Conservation (phyloP, 495 filamentous ascomycete genomes). For the Aspergillus avenaceus region DNA sequence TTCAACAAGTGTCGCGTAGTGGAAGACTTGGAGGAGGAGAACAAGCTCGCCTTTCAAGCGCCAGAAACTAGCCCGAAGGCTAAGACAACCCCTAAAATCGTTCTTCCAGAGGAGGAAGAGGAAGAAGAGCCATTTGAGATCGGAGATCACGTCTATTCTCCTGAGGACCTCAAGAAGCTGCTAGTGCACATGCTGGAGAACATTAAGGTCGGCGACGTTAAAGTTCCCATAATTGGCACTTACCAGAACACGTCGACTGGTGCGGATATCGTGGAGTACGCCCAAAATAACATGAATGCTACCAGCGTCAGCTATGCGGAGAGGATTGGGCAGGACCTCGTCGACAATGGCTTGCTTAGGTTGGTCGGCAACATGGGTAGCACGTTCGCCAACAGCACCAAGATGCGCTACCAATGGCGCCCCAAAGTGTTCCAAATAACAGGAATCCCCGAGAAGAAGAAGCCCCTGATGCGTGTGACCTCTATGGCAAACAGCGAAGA, state of each 20-base stretch:
- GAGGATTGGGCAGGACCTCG: constrained; percentile 88
- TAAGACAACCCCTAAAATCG: constrained; percentile 54
- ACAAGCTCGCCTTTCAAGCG: constrained; percentile 93
- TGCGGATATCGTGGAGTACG: constrained; percentile 89
- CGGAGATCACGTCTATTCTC: constrained; percentile 78
- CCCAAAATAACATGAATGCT: constrained; percentile 82
- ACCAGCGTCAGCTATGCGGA: constrained; percentile 85
- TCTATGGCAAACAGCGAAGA: constrained; percentile 58
- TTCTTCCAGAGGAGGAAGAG: constrained; percentile 53
- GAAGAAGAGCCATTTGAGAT: constrained; percentile 84
- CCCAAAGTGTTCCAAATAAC: constrained; percentile 84
- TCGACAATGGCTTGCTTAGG: constrained; percentile 79
- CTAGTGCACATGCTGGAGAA: constrained; percentile 80
- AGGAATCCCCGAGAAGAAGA: constrained; percentile 85
- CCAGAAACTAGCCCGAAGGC: constrained; percentile 56
- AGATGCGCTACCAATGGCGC: constrained; percentile 96
- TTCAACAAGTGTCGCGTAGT: constrained; percentile 98
- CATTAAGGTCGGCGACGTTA: constrained; percentile 82
- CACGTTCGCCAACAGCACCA: constrained; percentile 94
- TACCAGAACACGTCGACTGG: constrained; percentile 91
- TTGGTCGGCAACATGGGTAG: constrained; percentile 92
- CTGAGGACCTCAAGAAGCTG: constrained; percentile 85
- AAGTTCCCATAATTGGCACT: constrained; percentile 90
- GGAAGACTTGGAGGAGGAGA: constrained; percentile 96
- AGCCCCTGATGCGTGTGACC: constrained; percentile 62